A percentile compares a stretch with the other conserved stretches of the same genome.
Conservation (phyloP, 139 green algal genomes). For the Chlorella ohadii region DNA sequence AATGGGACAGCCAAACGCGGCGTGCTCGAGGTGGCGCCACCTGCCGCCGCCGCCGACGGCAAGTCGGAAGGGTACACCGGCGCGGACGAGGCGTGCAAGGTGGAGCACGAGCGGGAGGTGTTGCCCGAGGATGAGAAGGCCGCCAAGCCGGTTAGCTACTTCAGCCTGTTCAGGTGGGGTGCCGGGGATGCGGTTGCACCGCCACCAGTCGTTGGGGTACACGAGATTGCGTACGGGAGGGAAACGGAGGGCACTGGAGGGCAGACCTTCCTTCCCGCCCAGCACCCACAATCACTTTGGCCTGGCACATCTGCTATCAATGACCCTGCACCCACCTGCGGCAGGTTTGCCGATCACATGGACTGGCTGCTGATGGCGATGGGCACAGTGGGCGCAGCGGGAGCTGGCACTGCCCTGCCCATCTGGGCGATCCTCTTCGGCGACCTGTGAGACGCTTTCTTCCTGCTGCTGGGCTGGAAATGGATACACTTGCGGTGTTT, state of each 20-base stretch:
- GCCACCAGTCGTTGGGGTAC: no score
- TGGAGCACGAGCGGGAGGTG: background rate
- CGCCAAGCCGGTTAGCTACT: constrained; percentile 5
- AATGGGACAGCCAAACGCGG: no score
- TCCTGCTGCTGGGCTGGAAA: constrained; percentile 12
- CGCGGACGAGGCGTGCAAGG: no score
- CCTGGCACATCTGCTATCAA: no score
- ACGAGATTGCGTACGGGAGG: no score
- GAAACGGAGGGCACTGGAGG: no score
- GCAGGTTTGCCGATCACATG: constrained; percentile 35
- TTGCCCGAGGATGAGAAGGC: constrained; percentile 6
- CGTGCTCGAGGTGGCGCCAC: no score
- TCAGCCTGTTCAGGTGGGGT: constrained; percentile 8
- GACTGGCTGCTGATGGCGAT: constrained; percentile 43
- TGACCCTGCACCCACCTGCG: background rate
- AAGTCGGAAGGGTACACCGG: background rate
- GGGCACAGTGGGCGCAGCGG: constrained; percentile 37
- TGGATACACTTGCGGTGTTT: no score
- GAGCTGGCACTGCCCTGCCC: constrained; percentile 55
- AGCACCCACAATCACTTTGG: no score
- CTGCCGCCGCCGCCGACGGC: background rate
- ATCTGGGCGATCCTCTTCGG: constrained; percentile 78
- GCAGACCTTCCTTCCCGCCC: no score
- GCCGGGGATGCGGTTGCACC: no score
- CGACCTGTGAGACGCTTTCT: constrained; percentile 60